These are phyloP conservation scores for Escovopsis weberi DNA, from an alignment of 2,329 filamentous ascomycete species.

Conservation along the genomic window DNA sequence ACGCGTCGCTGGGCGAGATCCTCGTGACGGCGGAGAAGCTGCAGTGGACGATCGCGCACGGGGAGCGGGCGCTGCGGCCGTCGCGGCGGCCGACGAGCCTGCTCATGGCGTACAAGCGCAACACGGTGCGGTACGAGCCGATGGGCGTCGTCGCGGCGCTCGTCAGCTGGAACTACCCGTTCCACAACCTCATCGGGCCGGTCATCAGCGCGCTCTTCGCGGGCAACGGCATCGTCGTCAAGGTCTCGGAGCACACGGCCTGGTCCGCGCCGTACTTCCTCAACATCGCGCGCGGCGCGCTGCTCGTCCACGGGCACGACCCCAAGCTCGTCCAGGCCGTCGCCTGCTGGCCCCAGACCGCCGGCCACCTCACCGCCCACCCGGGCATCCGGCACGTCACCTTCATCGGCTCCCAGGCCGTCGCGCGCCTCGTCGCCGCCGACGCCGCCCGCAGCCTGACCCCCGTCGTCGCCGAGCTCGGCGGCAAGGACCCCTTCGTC, in stretches of 20 bases:
- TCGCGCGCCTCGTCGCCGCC: slow-evolving; percentile 77
- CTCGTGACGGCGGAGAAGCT: slow-evolving; percentile 89
- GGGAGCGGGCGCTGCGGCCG: slow-evolving; percentile 62
- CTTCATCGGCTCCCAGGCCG: slow-evolving; percentile 81
- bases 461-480: slow-evolving; percentile 79
- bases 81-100: slow-evolving; percentile 72
- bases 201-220: slow-evolving; percentile 83
- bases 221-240: slow-evolving; percentile 84
- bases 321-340: slow-evolving; percentile 71
- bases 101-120: slow-evolving; percentile 90
- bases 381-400: slow-evolving; percentile 76
- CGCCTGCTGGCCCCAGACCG: slow-evolving; percentile 76
- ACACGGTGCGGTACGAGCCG: slow-evolving; percentile 81
- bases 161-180: slow-evolving; percentile 94
- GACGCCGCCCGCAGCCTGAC: slow-evolving; percentile 78
- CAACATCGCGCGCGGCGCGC: slow-evolving; percentile 61
- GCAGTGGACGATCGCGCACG: slow-evolving; percentile 84
- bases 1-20: slow-evolving; percentile 88
- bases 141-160: slow-evolving; percentile 84
- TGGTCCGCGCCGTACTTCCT: slow-evolving; percentile 83
- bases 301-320: slow-evolving; percentile 70
- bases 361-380: slow-evolving; percentile 72
- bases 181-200: slow-evolving; percentile 88
- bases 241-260: slow-evolving; percentile 87
- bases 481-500: slow-evolving; percentile 87